Percentiles rank a stretch among this genome's conserved stretches.
Evolutionary conservation across 2,329 filamentous ascomycete species (phyloP).

Genomic region (Raffaelea albimanens): DNA sequence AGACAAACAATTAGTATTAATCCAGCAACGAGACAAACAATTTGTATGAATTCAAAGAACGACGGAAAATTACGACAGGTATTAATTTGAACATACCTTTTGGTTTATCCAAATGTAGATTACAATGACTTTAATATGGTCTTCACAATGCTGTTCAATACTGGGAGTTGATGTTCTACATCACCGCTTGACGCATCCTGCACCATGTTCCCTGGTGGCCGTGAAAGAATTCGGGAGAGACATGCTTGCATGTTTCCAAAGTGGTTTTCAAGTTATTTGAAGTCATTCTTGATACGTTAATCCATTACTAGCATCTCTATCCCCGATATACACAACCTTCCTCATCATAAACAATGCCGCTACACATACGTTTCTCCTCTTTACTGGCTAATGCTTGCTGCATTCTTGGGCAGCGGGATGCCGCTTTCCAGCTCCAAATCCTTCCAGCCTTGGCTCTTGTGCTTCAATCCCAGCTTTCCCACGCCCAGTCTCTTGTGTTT

Average conservation of each 20-base stretch:
- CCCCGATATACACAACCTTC: background rate
- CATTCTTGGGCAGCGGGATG: background rate
- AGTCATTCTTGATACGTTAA: background rate
- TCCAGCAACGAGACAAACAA: too few species aligned
- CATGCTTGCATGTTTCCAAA: background rate
- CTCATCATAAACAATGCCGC: background rate
- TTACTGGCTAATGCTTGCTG: background rate
- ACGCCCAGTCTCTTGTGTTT: background rate
- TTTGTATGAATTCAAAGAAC: too few species aligned
- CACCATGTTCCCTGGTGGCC: background rate
- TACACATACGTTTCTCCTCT: background rate
- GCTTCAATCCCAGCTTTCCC: background rate
- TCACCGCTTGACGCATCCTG: background rate
- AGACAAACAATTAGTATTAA: too few species aligned
- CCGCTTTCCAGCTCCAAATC: background rate
- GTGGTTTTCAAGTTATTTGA: background rate
- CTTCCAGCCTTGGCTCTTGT: background rate
- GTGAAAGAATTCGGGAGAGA: background rate
- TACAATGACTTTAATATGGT: background rate
- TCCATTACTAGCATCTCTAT: background rate
- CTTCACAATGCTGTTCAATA: background rate
- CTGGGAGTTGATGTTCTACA: background rate
- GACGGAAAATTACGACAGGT: too few species aligned
- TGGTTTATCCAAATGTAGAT: background rate
- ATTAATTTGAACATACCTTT: background rate